phyloP scores from a whole-genome alignment of 2,329 filamentous ascomycete genomes.

The Colletotrichum lindemuthianum region DNA sequence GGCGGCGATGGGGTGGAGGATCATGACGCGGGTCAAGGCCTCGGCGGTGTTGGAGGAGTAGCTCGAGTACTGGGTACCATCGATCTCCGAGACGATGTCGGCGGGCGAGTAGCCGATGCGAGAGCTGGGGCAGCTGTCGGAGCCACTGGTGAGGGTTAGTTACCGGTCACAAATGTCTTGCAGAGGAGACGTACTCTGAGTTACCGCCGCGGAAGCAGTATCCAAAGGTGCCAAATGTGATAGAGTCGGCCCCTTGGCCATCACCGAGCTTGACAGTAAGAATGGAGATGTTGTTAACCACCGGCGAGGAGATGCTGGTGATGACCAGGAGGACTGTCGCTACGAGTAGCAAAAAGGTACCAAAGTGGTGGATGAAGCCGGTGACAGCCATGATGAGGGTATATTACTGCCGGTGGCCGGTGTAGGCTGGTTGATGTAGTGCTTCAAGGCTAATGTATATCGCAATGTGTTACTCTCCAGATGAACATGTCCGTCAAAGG shows the following conservation, averaged over 20 bases:
- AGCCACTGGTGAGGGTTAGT: constrained; percentile 38
- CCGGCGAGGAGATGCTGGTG: constrained; percentile 67
- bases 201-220: constrained; percentile 55
- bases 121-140: constrained; percentile 59
- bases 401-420: constrained; percentile 18
- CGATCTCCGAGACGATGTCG: constrained; percentile 51
- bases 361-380: constrained; percentile 65
- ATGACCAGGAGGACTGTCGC: constrained; percentile 67
- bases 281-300: constrained; percentile 64
- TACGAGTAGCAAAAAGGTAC: constrained; percentile 66
- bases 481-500: constrained; percentile 11
- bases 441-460: not conserved
- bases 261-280: constrained; percentile 61
- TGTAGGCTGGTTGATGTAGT: constrained; percentile 1
- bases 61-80: constrained; percentile 52
- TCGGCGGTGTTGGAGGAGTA: constrained; percentile 56
- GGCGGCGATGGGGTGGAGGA: constrained; percentile 70
- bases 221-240: constrained; percentile 70
- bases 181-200: constrained; percentile 38
- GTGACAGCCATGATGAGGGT: constrained; percentile 56
- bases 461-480: constrained; percentile 11
- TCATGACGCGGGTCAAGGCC: constrained; percentile 66
- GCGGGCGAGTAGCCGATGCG: constrained; percentile 67
- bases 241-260: constrained; percentile 44
- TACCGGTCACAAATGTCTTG: not conserved